phyloP scores from a whole-genome alignment of 2,329 filamentous ascomycete genomes.

The Myriosclerotinia duriaeana region DNA sequence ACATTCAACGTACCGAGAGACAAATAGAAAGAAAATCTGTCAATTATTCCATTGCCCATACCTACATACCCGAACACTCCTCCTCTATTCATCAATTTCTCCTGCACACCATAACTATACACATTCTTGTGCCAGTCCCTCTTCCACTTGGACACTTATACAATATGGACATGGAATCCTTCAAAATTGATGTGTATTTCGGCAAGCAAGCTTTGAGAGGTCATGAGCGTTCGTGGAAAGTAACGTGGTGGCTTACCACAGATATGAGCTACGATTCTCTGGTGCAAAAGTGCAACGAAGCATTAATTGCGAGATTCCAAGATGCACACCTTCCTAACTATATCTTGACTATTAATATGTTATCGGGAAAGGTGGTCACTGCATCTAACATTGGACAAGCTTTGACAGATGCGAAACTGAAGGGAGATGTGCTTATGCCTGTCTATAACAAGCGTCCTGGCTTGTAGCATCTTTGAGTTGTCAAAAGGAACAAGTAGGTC shows the following conservation, averaged over 20 bases:
- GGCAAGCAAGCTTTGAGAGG: neutral
- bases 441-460: neutral
- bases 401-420: neutral
- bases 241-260: neutral
- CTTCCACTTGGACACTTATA: neutral
- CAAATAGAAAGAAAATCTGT: too few relatives aligned
- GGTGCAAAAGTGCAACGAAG: neutral
- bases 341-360: neutral
- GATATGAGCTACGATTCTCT: neutral
- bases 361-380: neutral
- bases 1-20: too few relatives aligned
- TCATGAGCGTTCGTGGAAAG: neutral
- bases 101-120: neutral
- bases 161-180: neutral
- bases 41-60: neutral
- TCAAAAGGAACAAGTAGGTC: neutral
- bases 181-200: neutral
- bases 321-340: neutral
- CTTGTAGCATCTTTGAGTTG: neutral
- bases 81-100: neutral
- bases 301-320: neutral
- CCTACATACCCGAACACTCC: neutral
- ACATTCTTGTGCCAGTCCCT: neutral
- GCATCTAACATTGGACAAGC: neutral
- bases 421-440: neutral